These are phyloP conservation scores for Triangularia setosa DNA, from an alignment of 2,329 filamentous ascomycete genomes.

Conservation along the genomic window DNA sequence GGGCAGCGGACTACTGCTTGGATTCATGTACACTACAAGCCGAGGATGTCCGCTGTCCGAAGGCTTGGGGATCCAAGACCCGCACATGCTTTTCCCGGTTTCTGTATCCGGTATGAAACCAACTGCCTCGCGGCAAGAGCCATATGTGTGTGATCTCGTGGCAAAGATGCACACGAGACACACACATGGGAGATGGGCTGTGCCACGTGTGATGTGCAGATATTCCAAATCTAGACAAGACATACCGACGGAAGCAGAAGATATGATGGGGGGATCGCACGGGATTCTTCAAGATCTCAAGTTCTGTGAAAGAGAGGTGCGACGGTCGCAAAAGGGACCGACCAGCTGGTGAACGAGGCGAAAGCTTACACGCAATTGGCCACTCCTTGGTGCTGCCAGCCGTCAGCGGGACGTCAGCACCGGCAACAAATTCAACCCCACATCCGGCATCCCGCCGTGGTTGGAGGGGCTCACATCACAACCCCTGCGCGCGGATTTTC, in stretches of 20 bases:
- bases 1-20: not conserved
- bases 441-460: not conserved
- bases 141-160: too few relatives aligned
- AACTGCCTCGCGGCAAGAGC: not conserved
- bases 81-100: conserved; percentile 7
- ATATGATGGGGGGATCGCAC: not conserved
- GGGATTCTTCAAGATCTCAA: not conserved
- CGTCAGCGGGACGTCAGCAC: not conserved
- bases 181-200: not conserved
- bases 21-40: not conserved
- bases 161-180: not conserved
- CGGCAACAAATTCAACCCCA: not conserved
- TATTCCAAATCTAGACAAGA: not conserved
- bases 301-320: not conserved
- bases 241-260: not conserved
- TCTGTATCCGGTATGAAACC: conserved; percentile 1
- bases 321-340: not conserved
- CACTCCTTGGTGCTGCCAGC: not conserved
- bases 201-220: not conserved
- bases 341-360: not conserved
- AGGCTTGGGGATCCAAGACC: not conserved
- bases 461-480: not conserved
- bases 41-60: conserved; percentile 5
- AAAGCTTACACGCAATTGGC: conserved; percentile 11
- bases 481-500: not conserved